Evolutionary conservation across 495 filamentous ascomycete genomes (phyloP).

Genomic region (Hyaloscypha finlandica): DNA sequence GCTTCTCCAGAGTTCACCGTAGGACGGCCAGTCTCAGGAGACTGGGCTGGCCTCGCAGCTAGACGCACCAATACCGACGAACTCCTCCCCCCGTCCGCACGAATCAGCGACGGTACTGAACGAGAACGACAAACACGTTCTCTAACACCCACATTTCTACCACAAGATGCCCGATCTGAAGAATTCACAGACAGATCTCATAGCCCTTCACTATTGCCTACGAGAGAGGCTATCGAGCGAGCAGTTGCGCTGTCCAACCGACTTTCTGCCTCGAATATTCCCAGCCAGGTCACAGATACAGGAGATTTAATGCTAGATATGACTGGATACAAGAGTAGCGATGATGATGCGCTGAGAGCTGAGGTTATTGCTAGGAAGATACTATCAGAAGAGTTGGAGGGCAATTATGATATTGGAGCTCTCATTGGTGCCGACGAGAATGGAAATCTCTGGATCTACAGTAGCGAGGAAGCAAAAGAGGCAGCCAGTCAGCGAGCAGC

Average conservation of each 20-base stretch:
- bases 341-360: slow-evolving; percentile 86
- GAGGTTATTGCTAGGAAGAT: slow-evolving; percentile 95
- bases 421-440: slow-evolving; percentile 93
- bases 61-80: slow-evolving; percentile 48
- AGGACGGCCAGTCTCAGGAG: slow-evolving; percentile 45
- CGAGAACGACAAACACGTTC: slow-evolving; percentile 47
- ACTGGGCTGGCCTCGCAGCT: slow-evolving; percentile 40
- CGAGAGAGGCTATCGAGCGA: slow-evolving; percentile 75
- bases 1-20: slow-evolving; percentile 57
- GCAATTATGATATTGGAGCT: slow-evolving; percentile 93
- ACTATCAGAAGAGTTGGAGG: slow-evolving; percentile 90
- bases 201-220: slow-evolving; percentile 77
- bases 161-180: slow-evolving; percentile 40
- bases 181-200: slow-evolving; percentile 55
- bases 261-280: slow-evolving; percentile 86
- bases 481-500: slow-evolving; percentile 53
- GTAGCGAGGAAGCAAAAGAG: slow-evolving; percentile 93
- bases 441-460: slow-evolving; percentile 98
- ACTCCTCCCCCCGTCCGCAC: slow-evolving; percentile 31
- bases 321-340: slow-evolving; percentile 91
- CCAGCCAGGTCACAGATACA: slow-evolving; percentile 82
- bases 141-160: slow-evolving; percentile 41
- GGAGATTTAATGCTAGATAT: slow-evolving; percentile 99
- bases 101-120: slow-evolving; percentile 32
- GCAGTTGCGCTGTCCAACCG: slow-evolving; percentile 87